These are phyloP conservation scores for Earliella scabrosa DNA, from an alignment of 1,284 basidiomycete genomes.

Conservation along the genomic window DNA sequence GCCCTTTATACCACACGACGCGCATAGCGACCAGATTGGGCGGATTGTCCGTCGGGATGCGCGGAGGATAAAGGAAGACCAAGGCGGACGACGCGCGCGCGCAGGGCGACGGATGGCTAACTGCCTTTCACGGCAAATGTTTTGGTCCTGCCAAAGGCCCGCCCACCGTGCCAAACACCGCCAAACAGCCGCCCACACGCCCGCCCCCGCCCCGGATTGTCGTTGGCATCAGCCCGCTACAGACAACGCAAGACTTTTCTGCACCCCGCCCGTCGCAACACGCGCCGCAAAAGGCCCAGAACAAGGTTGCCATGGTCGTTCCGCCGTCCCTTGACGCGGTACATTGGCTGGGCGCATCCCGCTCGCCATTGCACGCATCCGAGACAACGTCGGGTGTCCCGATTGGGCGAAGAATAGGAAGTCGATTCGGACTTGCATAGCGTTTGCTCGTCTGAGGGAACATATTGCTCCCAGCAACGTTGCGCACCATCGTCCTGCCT, in stretches of 20 bases:
- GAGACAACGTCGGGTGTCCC: neutral
- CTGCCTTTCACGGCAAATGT: conserved; percentile 19
- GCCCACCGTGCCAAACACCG: conserved; percentile 22
- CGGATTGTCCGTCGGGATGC: conserved; percentile 9
- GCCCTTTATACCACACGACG: conserved; percentile 12
- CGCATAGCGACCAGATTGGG: conserved; percentile 3
- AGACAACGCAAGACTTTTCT: conserved; percentile 21
- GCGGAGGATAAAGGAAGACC: conserved; percentile 21
- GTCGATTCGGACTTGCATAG: neutral
- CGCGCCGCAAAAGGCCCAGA: neutral
- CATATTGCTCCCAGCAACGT: neutral
- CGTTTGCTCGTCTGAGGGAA: neutral
- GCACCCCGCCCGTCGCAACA: neutral
- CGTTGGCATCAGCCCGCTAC: conserved; percentile 3
- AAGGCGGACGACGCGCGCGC: conserved; percentile 3
- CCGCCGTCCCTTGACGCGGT: neutral
- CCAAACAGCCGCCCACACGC: conserved; percentile 23
- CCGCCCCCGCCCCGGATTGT: conserved; percentile 3
- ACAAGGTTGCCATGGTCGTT: conserved; percentile 17
- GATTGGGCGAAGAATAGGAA: conserved; percentile 11
- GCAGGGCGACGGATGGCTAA: conserved; percentile 15
- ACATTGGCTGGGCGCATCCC: neutral
- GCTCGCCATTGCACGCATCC: neutral
- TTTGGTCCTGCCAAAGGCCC: conserved; percentile 15
- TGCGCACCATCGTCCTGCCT: neutral